Evolutionary conservation across 2,329 filamentous ascomycete species (phyloP), one percentile per base, ranked within the genome.

Genomic region (Coniochaeta pulveracea): DNA sequence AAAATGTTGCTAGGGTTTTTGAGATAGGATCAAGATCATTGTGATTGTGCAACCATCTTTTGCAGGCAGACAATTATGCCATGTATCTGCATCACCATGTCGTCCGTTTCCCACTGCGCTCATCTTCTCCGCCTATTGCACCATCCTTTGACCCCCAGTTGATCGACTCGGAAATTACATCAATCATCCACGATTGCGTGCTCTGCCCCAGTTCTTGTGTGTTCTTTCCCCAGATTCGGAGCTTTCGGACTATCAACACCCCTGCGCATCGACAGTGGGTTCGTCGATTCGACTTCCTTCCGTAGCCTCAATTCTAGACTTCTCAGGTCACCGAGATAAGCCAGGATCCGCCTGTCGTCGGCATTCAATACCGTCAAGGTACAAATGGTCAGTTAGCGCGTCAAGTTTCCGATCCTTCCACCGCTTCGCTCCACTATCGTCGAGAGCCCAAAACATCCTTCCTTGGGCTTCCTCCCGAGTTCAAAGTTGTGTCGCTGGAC

Each of bases 51-150:
- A n/a, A n/a, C n/a, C n/a, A n/a, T n/a, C n/a, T n/a, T n/a, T n/a
- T n/a, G n/a, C n/a, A n/a, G n/a, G n/a, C n/a, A n/a, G n/a, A n/a
- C n/a, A n/a, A n/a, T n/a, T n/a, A n/a, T 24, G 22, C 22, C 22
- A 9, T 24, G 22, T n/a, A 24, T 8, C n/a, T 8, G 22, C 22
- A n/a, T n/a, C 22, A 24, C 9, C 22, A 24, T 24, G 22, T 8
- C 22, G 22, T 9, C 22, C 22, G n/a, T 9, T 24, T 24, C 9
- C 22, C 9, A 24, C 9, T 24, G 22, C 22, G 22, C 21, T 42
- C 46, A 48, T 48, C 38, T 37, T 32, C 38, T 39, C 39, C 33
- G 25, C 37, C 24, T 37, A 47, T 48, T 41, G 43, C 44, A 40
- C 43, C 41, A 48, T 48, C 39, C 28, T 17, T 31, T 26, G 10